Evolutionary conservation across 805 yeast genomes (phyloP), one percentile per base, ranked within the genome.

Genomic region (Candida xiaguanensis): DNA sequence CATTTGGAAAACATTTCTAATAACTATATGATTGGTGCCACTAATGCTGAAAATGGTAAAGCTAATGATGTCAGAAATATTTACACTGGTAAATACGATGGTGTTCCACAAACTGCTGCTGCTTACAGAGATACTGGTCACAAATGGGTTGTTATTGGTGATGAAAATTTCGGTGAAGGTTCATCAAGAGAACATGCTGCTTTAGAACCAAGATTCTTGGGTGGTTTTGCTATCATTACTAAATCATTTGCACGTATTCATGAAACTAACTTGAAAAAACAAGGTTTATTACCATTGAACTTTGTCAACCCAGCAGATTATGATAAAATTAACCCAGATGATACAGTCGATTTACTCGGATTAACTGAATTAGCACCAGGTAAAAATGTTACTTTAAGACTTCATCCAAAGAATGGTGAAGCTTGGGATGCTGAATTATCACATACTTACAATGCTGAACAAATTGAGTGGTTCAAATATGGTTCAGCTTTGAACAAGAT

Each of bases 161-260:
- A 88, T 63, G 97, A 91, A 74, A 91, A 91, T 78, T 87, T 90
- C 61, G 99, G 99, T 78, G 99, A 91, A 78, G 99, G 99, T 76
- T 90, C 97, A 48, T 91, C 98, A 57, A 88, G 99, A 80, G 99
- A 91, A 76, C 99, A 91, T 69, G 99, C 98, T 64, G 99, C 99
- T 56, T 80, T 91, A 67, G 96, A 90, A 80, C 99, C 99, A 77
- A 86, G 99, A 78, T 93, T 73, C 90, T 79, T 91, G 65, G 97
- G 97, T 78, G 98, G 95, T 59, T 88, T 86, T 64, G 97, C 97
- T 56, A 91, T 91, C 72, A 86, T 91, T 63, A 88, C 96, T 68
- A 91, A 88, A 74, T 90, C 97, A 34, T 93, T 93, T 67, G 98
- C 98, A 52, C 87, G 98, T 77, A 93, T 91, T 61, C 99, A 91